Conservation (phyloP, 208 protist species). For the Trypanosoma mega region DNA sequence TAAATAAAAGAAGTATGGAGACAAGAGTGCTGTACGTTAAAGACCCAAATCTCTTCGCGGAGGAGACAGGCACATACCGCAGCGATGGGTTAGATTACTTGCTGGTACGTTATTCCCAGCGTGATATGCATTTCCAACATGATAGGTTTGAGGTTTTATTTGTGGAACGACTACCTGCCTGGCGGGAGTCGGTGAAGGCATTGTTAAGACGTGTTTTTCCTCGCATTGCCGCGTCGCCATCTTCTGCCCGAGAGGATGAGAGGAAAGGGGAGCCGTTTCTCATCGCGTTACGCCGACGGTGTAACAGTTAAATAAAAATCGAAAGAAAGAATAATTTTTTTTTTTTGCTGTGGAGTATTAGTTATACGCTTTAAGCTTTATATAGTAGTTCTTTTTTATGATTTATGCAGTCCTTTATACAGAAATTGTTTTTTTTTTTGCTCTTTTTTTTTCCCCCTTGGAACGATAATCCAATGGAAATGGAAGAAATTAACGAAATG, state of each 20-base stretch:
- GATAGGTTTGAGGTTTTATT: constrained; percentile 41
- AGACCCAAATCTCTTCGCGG: constrained; percentile 32
- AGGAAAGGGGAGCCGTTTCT: constrained; percentile 21
- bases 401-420: too few relatives aligned
- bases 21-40: constrained; percentile 43
- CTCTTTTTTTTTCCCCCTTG: neutral
- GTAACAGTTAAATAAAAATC: neutral
- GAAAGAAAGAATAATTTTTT: too few relatives aligned
- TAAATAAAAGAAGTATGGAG: neutral
- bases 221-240: neutral
- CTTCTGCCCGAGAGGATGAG: neutral
- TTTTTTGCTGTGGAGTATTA: too few relatives aligned
- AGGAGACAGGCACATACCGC: constrained; percentile 29
- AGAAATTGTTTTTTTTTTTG: neutral
- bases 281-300: constrained; percentile 25
- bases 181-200: neutral
- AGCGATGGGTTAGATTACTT: constrained; percentile 41
- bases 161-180: constrained; percentile 2
- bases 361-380: too few relatives aligned
- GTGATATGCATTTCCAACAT: constrained; percentile 31
- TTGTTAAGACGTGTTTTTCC: constrained; percentile 1
- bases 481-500: too few relatives aligned
- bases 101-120: constrained; percentile 39
- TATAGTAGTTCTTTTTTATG: too few relatives aligned
- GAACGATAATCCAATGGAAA: neutral